Conservation (phyloP, 2,329 filamentous ascomycete genomes). For the Aspergillus fischeri region DNA sequence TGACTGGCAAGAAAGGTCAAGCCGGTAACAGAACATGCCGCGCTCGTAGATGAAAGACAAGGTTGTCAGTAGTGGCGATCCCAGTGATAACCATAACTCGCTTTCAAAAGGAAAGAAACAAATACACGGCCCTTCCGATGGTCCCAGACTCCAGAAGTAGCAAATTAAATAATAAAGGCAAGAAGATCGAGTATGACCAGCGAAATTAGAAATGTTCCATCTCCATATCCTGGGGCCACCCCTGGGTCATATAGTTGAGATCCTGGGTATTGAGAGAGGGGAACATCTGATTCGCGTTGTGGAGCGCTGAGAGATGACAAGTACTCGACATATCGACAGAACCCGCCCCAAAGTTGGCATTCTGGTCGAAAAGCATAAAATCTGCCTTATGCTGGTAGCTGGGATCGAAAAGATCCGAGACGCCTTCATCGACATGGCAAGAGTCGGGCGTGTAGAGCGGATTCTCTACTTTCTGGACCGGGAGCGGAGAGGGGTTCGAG, state of each 20-base stretch:
- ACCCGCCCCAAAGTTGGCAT: neutral
- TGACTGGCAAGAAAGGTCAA: neutral
- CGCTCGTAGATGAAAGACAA: neutral
- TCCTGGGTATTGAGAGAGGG: slow-evolving; percentile 15
- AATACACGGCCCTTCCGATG: slow-evolving; percentile 2
- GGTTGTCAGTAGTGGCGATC: neutral
- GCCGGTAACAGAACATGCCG: neutral
- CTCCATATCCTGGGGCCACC: slow-evolving; percentile 17
- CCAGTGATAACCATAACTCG: slow-evolving; percentile 1
- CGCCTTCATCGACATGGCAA: slow-evolving; percentile 19
- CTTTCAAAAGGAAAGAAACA: slow-evolving; percentile 5
- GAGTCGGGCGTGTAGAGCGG: slow-evolving; percentile 28
- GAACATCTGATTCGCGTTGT: slow-evolving; percentile 17
- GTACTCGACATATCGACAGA: slow-evolving; percentile 6
- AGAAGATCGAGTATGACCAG: neutral
- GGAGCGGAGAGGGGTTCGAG: slow-evolving; percentile 17
- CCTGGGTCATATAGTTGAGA: slow-evolving; percentile 9
- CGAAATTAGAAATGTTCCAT: slow-evolving; percentile 11
- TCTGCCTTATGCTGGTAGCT: slow-evolving; percentile 11
- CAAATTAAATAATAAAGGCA: neutral
- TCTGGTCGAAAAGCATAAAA: slow-evolving; percentile 25
- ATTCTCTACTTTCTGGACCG: slow-evolving; percentile 23
- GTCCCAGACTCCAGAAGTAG: slow-evolving; percentile 3
- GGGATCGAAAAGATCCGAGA: slow-evolving; percentile 18
- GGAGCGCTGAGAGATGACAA: neutral